Evolutionary conservation across 352 stramenopile genomes (phyloP), one percentile per base, ranked within the genome.

Genomic region (Globisporangium cederbergense): DNA sequence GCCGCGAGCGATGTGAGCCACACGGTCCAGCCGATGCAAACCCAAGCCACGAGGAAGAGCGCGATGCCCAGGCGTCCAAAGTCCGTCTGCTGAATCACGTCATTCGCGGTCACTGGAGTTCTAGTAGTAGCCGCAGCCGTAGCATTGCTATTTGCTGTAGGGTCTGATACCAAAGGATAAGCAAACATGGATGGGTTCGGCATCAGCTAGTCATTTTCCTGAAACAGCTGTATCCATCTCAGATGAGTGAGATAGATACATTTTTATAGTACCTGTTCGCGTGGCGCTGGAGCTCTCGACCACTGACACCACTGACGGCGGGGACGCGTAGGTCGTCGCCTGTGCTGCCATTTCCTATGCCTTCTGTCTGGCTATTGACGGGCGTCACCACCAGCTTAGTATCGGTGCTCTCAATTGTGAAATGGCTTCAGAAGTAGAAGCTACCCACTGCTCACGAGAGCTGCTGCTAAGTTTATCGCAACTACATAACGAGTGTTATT

Each of bases 11-110:
- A 58, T 3, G 18, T 59, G 55, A 68, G 38, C 63, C 46, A 65
- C 36, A 65, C 36, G 14, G 63, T 60, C 63, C 63, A 68, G 56
- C 52, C 61, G 43, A 67, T 42, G 22, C 43, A 67, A 30, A 67
- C 40, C 52, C 61, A 67, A 8, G 45, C 22, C 4, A 62, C 7
- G 32, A 67, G 28, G 18, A 59, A 59, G 36, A 65, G 50, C 36
- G 28, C 11, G 60, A 65, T 65, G 49, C 60, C 60, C 22, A 65
- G 49, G 5, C 60, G 60, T 5, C 34, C 60, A 51, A 65, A 65
- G 25, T 59, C 50, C 16, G 49, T 59, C 28, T 65, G 60, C 32
- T 64, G 32, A 28, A 49, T 30, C 18, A 30, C 51, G 4, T 57
- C 51, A 43, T 57, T 40, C 30, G 51, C 51, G 2, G 34, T 57